Evolutionary conservation across 805 yeast genomes (phyloP), one percentile per base, ranked within the genome.

Genomic region (Jamesozyma spencerorum): DNA sequence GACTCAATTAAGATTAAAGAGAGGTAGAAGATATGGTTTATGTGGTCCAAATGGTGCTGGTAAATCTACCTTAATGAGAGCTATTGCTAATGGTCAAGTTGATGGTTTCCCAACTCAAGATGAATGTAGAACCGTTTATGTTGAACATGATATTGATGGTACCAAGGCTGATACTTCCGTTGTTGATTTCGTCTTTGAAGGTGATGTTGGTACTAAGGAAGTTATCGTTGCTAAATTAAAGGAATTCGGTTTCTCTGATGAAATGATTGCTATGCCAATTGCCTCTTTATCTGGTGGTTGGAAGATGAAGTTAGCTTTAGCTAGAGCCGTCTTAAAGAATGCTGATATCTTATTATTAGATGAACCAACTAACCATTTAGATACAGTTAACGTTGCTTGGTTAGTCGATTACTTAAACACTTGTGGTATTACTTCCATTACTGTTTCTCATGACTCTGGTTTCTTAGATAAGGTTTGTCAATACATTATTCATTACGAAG

Each of bases 1-100:
- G 75, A 92, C 98, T 58, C 97, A 90, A 77, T 81, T 92, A 69
- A 87, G 98, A 75, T 83, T 92, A 68, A 87, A 86, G 87, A 82
- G 95, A 78, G 92, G 84, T 75, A 88, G 97, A 77, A 85, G 98
- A 77, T 92, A 92, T 71, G 98, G 98, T 90, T 74, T 82, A 62
- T 83, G 92, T 77, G 97, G 97, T 75, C 97, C 97, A 68, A 88
- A 88, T 75, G 97, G 97, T 85, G 95, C 97, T 67, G 97, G 97
- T 84, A 90, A 90, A 74, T 90, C 97, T 55, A 90, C 97, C 56
- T 79, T 88, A 69, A 88, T 92, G 94, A 82, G 94, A 75, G 94
- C 95, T 58, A 80, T 85, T 70, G 95, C 95, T 56, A 85, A 86
- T 75, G 95, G 95, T 70, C 95, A 85, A 78, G 97, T 92, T 65